These are phyloP conservation scores for Pseudogymnoascus verrucosus DNA, from an alignment of 2,329 filamentous ascomycete genomes.

Conservation along the genomic window DNA sequence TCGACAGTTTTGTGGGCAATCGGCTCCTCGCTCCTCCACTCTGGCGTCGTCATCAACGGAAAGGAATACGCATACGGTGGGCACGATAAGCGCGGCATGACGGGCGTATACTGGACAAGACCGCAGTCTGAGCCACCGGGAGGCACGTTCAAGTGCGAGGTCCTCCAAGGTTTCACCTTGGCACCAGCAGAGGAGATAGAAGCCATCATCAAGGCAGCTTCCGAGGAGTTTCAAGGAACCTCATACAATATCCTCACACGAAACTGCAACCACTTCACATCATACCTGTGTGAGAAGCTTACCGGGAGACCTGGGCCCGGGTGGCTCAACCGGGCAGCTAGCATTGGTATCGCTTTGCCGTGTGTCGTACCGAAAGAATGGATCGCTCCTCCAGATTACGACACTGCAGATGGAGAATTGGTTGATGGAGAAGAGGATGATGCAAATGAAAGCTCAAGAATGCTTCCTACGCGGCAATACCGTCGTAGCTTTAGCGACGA, in stretches of 20 bases:
- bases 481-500: conserved; percentile 22
- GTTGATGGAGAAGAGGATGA: conserved; percentile 42
- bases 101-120: conserved; percentile 77
- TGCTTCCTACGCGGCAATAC: conserved; percentile 35
- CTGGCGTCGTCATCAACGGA: conserved; percentile 72
- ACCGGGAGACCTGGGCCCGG: conserved; percentile 61
- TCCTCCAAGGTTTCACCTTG: conserved; percentile 73
- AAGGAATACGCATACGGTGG: conserved; percentile 81
- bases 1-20: conserved; percentile 72
- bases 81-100: conserved; percentile 61
- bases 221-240: conserved; percentile 64
- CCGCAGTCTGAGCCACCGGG: conserved; percentile 67
- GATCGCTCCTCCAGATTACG: conserved; percentile 71
- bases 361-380: conserved; percentile 78
- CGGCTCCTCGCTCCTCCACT: conserved; percentile 71
- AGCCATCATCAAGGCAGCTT: conserved; percentile 57
- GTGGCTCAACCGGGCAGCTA: conserved; percentile 80
- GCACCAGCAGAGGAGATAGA: conserved; percentile 63
- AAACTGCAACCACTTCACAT: conserved; percentile 88
- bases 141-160: conserved; percentile 65
- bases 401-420: conserved; percentile 62
- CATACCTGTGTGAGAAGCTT: conserved; percentile 63
- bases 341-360: conserved; percentile 70
- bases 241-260: conserved; percentile 74
- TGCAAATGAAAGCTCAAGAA: conserved; percentile 47